phyloP scores from a whole-genome alignment of 768 basidiomycete species.

The Calocybe cyanea region DNA sequence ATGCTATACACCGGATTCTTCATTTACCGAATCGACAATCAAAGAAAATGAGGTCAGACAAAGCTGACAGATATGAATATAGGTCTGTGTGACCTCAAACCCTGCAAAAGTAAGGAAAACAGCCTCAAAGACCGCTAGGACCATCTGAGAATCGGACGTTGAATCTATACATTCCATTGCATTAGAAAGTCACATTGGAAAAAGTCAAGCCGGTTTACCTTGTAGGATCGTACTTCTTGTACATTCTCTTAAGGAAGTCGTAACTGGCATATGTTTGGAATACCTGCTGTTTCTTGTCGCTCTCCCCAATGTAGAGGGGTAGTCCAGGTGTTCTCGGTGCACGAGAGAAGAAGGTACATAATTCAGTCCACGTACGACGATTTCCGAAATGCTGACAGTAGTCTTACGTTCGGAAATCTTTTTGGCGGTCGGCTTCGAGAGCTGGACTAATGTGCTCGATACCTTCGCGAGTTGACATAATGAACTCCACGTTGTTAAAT shows the following conservation, averaged over 20 bases:
- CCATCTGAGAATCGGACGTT: slow-evolving; percentile 30
- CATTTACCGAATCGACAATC: no score
- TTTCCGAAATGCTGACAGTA: neutral
- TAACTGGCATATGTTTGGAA: slow-evolving; percentile 37
- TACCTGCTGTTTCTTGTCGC: slow-evolving; percentile 32
- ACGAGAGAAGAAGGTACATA: slow-evolving; percentile 24
- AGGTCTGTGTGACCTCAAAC: no score
- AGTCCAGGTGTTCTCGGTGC: slow-evolving; percentile 33
- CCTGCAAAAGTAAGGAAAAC: neutral
- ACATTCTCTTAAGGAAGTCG: slow-evolving; percentile 30
- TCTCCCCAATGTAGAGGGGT: slow-evolving; percentile 39
- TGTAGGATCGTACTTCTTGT: slow-evolving; percentile 41
- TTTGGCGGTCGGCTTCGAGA: neutral
- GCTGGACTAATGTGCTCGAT: neutral
- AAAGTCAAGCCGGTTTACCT: slow-evolving; percentile 21
- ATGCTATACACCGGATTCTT: no score
- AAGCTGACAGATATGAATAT: no score
- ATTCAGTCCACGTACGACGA: neutral
- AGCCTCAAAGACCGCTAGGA: slow-evolving; percentile 21
- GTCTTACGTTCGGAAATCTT: neutral
- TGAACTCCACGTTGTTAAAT: neutral
- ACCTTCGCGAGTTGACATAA: neutral
- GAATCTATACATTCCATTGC: slow-evolving; percentile 21
- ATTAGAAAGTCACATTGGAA: neutral
- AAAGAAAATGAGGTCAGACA: no score